Evolutionary conservation across 2,329 filamentous ascomycete species (phyloP).

Genomic region (Hirsutella thompsonii): DNA sequence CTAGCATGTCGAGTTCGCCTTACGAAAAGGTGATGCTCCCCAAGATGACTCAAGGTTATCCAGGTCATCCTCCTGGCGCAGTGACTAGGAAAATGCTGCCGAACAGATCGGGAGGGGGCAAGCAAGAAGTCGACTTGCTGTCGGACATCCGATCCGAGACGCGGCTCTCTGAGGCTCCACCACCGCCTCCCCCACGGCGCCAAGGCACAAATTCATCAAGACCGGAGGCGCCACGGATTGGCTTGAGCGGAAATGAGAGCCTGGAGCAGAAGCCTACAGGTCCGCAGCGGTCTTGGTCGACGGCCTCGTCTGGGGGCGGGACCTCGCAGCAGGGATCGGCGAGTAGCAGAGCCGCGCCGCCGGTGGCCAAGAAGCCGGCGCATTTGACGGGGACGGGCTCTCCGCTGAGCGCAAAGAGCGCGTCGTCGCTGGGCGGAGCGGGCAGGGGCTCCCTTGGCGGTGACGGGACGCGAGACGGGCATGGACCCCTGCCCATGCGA

Average conservation of each 20-base stretch:
- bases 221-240: slow-evolving; percentile 5
- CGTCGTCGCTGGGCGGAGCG: slow-evolving; percentile 6
- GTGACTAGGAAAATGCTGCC: slow-evolving; percentile 34
- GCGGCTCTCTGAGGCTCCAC: slow-evolving; percentile 20
- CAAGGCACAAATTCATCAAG: slow-evolving; percentile 22
- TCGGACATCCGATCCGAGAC: neutral
- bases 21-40: slow-evolving; percentile 42
- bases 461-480: neutral
- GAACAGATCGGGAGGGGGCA: slow-evolving; percentile 24
- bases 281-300: neutral
- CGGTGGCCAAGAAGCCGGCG: slow-evolving; percentile 50
- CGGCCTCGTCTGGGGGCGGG: slow-evolving; percentile 3
- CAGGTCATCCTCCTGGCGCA: slow-evolving; percentile 27
- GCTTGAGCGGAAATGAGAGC: slow-evolving; percentile 3
- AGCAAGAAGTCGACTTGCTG: neutral
- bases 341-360: slow-evolving; percentile 32
- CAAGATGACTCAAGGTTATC: slow-evolving; percentile 23
- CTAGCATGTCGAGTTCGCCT: slow-evolving; percentile 45
- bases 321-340: slow-evolving; percentile 17
- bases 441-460: neutral
- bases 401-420: slow-evolving; percentile 8
- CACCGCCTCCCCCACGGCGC: slow-evolving; percentile 32
- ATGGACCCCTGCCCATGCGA: slow-evolving; percentile 4
- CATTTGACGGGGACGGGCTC: slow-evolving; percentile 27
- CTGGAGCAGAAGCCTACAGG: neutral